Conservation (phyloP, 2,329 filamentous ascomycete genomes). For the Pyrenophora teres region DNA sequence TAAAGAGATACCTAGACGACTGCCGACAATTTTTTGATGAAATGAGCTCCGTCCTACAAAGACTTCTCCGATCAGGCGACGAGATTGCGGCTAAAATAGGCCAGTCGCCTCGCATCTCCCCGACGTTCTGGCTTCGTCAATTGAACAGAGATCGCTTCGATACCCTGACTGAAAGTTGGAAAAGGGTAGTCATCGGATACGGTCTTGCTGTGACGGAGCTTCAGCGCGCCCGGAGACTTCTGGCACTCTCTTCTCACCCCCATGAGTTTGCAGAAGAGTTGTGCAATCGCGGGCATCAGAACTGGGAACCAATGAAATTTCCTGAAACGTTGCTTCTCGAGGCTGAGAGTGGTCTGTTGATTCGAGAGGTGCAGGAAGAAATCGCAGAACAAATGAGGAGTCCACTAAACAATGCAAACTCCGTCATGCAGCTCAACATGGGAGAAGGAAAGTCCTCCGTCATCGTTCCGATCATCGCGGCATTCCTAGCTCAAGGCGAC, state of each 20-base stretch:
- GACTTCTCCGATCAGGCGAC: too few relatives aligned
- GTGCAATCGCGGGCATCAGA: constrained; percentile 57
- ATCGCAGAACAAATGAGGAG: constrained; percentile 62
- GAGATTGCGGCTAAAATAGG: neutral
- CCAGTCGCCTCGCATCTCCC: constrained; percentile 22
- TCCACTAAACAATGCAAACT: constrained; percentile 22
- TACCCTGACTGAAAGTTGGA: constrained; percentile 17
- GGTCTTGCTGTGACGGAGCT: constrained; percentile 29
- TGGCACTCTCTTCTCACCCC: constrained; percentile 10
- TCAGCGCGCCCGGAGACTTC: constrained; percentile 32
- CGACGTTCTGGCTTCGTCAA: constrained; percentile 28
- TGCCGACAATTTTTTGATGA: too few relatives aligned
- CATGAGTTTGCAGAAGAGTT: constrained; percentile 41
- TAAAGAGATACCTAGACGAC: too few relatives aligned
- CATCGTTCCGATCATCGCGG: constrained; percentile 36
- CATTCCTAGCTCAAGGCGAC: constrained; percentile 7
- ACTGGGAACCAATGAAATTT: constrained; percentile 57
- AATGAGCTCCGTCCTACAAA: too few relatives aligned
- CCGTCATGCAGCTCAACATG: constrained; percentile 40
- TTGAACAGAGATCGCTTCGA: constrained; percentile 21
- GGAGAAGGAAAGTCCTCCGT: constrained; percentile 38
- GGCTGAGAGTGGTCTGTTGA: constrained; percentile 64
- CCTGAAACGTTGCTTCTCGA: constrained; percentile 69
- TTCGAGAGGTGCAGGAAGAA: constrained; percentile 62
- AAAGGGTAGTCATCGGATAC: constrained; percentile 25